A percentile compares a stretch with the other conserved stretches of the same genome.
These are phyloP conservation scores for Microbotryum silenes-acaulis DNA, from an alignment of 1,284 basidiomycete species.

Conservation along the genomic window DNA sequence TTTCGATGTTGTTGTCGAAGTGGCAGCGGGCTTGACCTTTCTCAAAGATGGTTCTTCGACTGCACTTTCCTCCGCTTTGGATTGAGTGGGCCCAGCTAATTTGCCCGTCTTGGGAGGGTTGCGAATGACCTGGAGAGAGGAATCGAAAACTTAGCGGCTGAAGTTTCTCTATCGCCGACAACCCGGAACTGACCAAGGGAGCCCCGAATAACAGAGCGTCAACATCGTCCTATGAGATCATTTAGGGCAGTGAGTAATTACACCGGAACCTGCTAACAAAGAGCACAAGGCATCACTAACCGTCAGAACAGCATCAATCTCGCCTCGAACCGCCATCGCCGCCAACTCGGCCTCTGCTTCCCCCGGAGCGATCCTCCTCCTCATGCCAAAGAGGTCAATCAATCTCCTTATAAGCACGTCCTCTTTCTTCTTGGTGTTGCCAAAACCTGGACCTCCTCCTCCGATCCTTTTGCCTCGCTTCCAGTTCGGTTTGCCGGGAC, in stretches of 20 bases:
- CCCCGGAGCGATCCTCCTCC: constrained; percentile 60
- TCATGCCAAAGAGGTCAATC: constrained; percentile 12
- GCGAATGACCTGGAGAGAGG: constrained; percentile 56
- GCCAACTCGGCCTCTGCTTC: constrained; percentile 97
- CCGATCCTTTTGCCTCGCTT: constrained; percentile 72
- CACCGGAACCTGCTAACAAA: neutral
- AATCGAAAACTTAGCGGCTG: constrained; percentile 6
- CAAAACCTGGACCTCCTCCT: constrained; percentile 55
- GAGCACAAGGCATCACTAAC: neutral
- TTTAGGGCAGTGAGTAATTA: neutral
- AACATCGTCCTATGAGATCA: constrained; percentile 58
- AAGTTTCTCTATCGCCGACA: constrained; percentile 37
- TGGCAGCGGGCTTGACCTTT: neutral
- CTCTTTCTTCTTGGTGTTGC: constrained; percentile 58
- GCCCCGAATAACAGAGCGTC: constrained; percentile 90
- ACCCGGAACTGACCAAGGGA: constrained; percentile 47
- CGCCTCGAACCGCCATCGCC: constrained; percentile 65
- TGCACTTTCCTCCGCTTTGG: no score
- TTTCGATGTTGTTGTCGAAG: neutral
- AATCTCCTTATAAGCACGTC: neutral
- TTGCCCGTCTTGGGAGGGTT: constrained; percentile 48
- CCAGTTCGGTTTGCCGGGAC: constrained; percentile 66
- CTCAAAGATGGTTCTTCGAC: neutral
- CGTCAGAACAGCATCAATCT: constrained; percentile 82
- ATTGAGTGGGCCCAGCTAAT: no score